phyloP scores from a whole-genome alignment of 768 basidiomycete genomes.

The Collybiopsis luxurians region DNA sequence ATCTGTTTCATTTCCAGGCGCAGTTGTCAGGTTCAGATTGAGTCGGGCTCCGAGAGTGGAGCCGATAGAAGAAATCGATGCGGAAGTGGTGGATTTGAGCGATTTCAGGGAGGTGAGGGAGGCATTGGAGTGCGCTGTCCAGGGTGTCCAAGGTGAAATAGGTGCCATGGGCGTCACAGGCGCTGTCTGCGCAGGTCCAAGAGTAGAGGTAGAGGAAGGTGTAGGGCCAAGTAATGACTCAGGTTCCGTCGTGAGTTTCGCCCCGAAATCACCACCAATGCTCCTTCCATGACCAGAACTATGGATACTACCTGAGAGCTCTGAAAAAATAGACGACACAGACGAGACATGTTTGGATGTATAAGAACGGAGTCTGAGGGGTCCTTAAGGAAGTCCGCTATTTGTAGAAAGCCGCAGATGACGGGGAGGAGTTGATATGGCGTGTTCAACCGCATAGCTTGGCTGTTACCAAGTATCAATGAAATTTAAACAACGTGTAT shows the following conservation, averaged over 20 bases:
- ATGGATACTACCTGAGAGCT: too few relatives aligned
- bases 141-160: conserved; percentile 10
- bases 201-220: neutral
- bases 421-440: conserved; percentile 84
- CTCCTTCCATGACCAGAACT: too few relatives aligned
- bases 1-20: neutral
- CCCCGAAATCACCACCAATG: neutral
- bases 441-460: conserved; percentile 68
- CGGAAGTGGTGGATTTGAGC: conserved; percentile 2
- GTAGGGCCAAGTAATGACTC: neutral
- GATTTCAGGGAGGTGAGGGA: neutral
- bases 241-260: neutral
- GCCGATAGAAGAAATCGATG: neutral
- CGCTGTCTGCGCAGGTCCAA: conserved; percentile 11
- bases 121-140: conserved; percentile 15
- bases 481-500: neutral
- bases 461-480: too few relatives aligned
- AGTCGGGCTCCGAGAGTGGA: neutral
- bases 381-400: conserved; percentile 72
- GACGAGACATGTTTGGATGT: conserved; percentile 59
- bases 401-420: conserved; percentile 68
- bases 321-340: too few relatives aligned
- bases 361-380: conserved; percentile 82
- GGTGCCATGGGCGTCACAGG: neutral
- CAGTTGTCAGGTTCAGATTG: neutral